Base-by-base conservation (phyloP, 2,329 filamentous ascomycete species). In the Fusarium sp. region DNA sequence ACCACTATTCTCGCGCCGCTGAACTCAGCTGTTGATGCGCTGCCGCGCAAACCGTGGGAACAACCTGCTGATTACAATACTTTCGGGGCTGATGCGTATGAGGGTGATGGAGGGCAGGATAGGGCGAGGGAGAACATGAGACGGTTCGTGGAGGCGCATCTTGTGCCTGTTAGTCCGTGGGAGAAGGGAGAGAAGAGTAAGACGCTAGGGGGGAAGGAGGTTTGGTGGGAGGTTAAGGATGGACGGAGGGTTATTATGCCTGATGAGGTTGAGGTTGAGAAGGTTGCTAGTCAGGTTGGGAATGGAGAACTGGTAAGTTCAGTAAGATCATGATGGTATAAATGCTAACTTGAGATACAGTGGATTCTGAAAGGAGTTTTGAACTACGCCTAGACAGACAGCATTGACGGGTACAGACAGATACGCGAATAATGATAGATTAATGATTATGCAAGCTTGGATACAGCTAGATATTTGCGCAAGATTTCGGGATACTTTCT, bases 21-120 rank as follows among this genome's bases (percentile, higher is more conserved):
- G 60, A 98, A 99, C 85, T 90, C 88, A 23, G 94, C 91, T 7
- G 90, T 99, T 78, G 92, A 93, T 73, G 84, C 82, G 2, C 84
- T 98, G 29, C 93, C 94, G 2, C 87, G 92, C 58, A 98, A 98
- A 81, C 95, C 95, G 0, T 97, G 94, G 94, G 93, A 93, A 76
- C 85, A 95, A 70, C 89, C 92, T 0, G 82, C 87, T 58, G 94
- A 97, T 73, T 95, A 96, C 79, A 83, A 86, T 7, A 81, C 81
- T 3, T 83, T 92, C 7, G 94, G 94, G 1, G 85, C 87, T 4
- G 83, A 90, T 37, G 94, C 92, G 3, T 98, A 97, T 78, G 89
- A 92, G 51, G 94, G 94, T 0, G 84, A 86, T 2, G 89, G 89
- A 21, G 95, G 94, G 0, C 88, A 92, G 77, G 91, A 94, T 63